These are phyloP conservation scores for Lodderomyces elongisporus DNA, from an alignment of 1,139 yeast species.

Conservation along the genomic window DNA sequence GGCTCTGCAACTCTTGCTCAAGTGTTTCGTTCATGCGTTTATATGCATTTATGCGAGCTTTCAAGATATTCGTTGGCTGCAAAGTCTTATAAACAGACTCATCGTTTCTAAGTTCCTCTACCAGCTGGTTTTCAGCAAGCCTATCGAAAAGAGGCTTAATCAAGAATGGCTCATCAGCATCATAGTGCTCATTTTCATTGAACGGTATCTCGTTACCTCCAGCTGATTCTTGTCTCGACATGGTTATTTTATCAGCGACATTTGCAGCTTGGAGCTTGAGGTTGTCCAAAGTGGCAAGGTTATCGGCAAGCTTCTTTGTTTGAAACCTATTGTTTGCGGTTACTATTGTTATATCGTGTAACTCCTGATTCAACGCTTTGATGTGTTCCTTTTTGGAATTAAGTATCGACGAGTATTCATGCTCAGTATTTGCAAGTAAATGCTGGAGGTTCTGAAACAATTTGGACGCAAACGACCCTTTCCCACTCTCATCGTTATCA, in stretches of 20 bases:
- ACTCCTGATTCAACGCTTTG: slow-evolving; percentile 30
- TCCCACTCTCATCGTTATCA: too few species aligned
- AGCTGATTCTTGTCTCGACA: slow-evolving; percentile 20
- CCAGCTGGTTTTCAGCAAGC: slow-evolving; percentile 30
- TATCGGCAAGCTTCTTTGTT: slow-evolving; percentile 35
- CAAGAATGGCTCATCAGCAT: slow-evolving; percentile 84
- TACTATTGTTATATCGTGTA: slow-evolving; percentile 40
- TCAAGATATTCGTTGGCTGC: slow-evolving; percentile 61
- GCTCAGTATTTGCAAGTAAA: slow-evolving; percentile 33
- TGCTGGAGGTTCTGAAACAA: slow-evolving; percentile 42
- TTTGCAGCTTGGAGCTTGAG: slow-evolving; percentile 43
- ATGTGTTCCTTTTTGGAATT: slow-evolving; percentile 36
- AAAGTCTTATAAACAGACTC: slow-evolving; percentile 28
- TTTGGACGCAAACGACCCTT: too few species aligned
- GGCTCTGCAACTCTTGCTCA: slow-evolving; percentile 49
- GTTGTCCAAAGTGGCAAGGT: slow-evolving; percentile 35
- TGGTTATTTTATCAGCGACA: slow-evolving; percentile 32
- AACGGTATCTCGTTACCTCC: slow-evolving; percentile 12
- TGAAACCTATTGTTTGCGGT: slow-evolving; percentile 43
- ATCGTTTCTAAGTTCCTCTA: slow-evolving; percentile 24
- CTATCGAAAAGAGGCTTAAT: slow-evolving; percentile 53
- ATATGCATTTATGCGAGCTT: slow-evolving; percentile 80
- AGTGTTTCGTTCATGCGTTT: slow-evolving; percentile 27
- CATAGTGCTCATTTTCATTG: slow-evolving; percentile 34
- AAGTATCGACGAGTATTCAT: slow-evolving; percentile 36